Percentiles rank a stretch among this genome's conserved stretches.
phyloP scores from a whole-genome alignment of 345 rosid genomes.

The Camelina hispida region DNA sequence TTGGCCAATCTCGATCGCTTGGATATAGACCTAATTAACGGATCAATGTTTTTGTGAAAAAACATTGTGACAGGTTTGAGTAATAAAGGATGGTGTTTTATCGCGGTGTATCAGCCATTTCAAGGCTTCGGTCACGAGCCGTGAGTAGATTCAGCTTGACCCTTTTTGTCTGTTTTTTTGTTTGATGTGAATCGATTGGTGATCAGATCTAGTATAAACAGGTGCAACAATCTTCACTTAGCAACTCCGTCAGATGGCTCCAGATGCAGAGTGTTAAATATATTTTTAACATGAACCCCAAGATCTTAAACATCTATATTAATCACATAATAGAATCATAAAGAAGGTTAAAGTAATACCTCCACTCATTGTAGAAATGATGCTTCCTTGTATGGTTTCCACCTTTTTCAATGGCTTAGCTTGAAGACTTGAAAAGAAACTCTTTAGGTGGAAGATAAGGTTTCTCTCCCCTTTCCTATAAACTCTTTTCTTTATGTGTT shows the following conservation, averaged over 20 bases:
- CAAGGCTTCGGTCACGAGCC: constrained; percentile 63
- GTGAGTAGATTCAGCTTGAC: constrained; percentile 46
- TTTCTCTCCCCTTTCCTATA: too few relatives aligned
- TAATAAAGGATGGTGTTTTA: constrained; percentile 61
- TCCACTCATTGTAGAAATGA: too few relatives aligned
- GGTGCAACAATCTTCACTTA: constrained; percentile 61
- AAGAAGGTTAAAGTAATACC: too few relatives aligned
- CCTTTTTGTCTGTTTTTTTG: neutral
- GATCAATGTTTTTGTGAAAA: constrained; percentile 18
- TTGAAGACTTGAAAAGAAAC: too few relatives aligned
- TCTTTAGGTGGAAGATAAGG: too few relatives aligned
- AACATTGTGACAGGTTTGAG: constrained; percentile 22
- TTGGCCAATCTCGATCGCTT: neutral
- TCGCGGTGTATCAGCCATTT: constrained; percentile 57
- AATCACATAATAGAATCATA: too few relatives aligned
- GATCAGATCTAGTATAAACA: constrained; percentile 40
- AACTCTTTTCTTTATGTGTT: too few relatives aligned
- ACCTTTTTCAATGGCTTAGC: too few relatives aligned
- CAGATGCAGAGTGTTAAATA: constrained; percentile 56
- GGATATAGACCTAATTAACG: neutral
- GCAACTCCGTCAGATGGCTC: constrained; percentile 74
- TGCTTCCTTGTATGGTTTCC: too few relatives aligned
- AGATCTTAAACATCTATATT: too few relatives aligned
- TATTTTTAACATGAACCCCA: too few relatives aligned
- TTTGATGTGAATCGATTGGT: constrained; percentile 3